These are phyloP conservation scores for Blastocrithidia nonstop DNA, from an alignment of 208 protist species.

Conservation along the genomic window DNA sequence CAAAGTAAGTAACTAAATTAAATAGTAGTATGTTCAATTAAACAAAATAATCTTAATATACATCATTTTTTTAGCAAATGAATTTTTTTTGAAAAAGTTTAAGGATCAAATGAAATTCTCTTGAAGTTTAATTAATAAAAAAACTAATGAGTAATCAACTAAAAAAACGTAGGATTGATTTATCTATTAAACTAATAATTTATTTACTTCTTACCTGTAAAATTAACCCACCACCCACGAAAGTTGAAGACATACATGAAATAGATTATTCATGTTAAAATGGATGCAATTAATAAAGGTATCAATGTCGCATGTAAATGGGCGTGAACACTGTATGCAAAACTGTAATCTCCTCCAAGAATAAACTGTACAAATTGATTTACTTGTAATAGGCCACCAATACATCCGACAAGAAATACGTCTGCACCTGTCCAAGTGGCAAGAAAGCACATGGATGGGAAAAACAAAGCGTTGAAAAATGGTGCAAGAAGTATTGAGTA, in stretches of 20 bases:
- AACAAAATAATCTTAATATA: too few species aligned
- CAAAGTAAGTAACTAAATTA: too few species aligned
- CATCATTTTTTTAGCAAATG: too few species aligned
- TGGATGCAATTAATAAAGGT: background rate
- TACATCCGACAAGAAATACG: slow-evolving; percentile 75
- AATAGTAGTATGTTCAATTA: too few species aligned
- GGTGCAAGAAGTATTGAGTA: slow-evolving; percentile 29
- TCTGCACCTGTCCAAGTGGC: slow-evolving; percentile 87
- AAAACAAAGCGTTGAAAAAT: slow-evolving; percentile 13
- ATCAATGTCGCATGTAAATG: background rate
- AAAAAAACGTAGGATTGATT: too few species aligned
- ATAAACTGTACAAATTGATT: slow-evolving; percentile 85
- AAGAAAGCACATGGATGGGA: slow-evolving; percentile 11
- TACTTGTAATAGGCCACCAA: slow-evolving; percentile 82
- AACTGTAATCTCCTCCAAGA: slow-evolving; percentile 27
- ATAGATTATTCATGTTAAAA: background rate
- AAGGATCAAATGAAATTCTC: too few species aligned
- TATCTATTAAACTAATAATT: too few species aligned
- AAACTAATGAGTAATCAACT: too few species aligned
- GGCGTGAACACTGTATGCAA: background rate
- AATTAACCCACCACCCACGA: too few species aligned
- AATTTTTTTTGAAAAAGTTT: too few species aligned
- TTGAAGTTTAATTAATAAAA: too few species aligned
- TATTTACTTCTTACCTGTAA: too few species aligned
- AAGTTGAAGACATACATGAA: background rate